phyloP scores from a whole-genome alignment of 2,329 filamentous ascomycete species.

The Triangularia setosa region DNA sequence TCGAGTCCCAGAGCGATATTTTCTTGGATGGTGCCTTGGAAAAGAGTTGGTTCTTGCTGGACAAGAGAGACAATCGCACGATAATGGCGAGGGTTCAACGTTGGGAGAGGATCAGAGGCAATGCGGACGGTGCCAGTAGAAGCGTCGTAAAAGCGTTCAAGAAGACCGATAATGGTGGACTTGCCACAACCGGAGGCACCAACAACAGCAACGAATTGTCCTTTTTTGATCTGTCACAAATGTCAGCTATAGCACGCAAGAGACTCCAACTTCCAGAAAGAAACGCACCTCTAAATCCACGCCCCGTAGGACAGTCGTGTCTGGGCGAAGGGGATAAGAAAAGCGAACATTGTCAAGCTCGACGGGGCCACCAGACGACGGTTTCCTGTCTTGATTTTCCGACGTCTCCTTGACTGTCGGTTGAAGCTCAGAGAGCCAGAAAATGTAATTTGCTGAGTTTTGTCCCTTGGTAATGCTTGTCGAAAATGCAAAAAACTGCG shows the following conservation, averaged over 20 bases:
- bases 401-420: constrained; percentile 40
- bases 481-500: constrained; percentile 44
- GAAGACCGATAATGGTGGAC: constrained; percentile 57
- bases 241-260: constrained; percentile 1
- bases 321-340: constrained; percentile 52
- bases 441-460: constrained; percentile 47
- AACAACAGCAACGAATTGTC: constrained; percentile 52
- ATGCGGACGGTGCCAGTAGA: constrained; percentile 37
- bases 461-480: constrained; percentile 51
- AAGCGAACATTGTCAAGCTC: constrained; percentile 40
- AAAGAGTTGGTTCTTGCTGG: constrained; percentile 33
- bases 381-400: constrained; percentile 36
- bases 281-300: constrained; percentile 27
- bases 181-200: constrained; percentile 54
- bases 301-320: constrained; percentile 39
- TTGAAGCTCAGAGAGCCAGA: constrained; percentile 43
- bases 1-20: constrained; percentile 50
- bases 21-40: constrained; percentile 47
- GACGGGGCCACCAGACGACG: constrained; percentile 26
- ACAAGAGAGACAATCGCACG: constrained; percentile 45
- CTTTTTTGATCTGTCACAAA: constrained; percentile 33
- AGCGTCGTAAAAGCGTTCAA: constrained; percentile 42
- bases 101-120: constrained; percentile 30
- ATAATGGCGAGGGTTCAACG: constrained; percentile 43
- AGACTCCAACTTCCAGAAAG: constrained; percentile 14